phyloP scores from a whole-genome alignment of 306 rosid species.

The Gastrolobium villosum region DNA sequence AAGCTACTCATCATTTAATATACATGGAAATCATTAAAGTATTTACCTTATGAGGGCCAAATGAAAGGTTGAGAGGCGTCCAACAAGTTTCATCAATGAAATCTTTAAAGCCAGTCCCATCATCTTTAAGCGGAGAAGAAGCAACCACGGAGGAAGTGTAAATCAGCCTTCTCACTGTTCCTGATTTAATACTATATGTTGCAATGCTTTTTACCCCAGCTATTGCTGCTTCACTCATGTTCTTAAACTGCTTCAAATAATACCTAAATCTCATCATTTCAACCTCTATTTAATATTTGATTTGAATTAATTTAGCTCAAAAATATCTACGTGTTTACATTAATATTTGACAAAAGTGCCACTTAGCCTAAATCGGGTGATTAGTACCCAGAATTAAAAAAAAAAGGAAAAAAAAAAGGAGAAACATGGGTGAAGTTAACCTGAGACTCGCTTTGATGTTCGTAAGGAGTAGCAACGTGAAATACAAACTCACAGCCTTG shows the following conservation, averaged over 20 bases:
- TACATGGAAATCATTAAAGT: too few relatives aligned
- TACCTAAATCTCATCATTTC: not conserved
- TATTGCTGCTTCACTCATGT: slow-evolving; percentile 54
- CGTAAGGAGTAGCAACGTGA: slow-evolving; percentile 58
- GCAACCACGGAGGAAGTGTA: slow-evolving; percentile 60
- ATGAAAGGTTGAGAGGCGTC: slow-evolving; percentile 53
- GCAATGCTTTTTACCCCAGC: slow-evolving; percentile 50
- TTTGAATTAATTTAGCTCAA: not conserved
- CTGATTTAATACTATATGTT: slow-evolving; percentile 42
- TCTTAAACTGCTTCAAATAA: slow-evolving; percentile 48
- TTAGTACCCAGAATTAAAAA: too few relatives aligned
- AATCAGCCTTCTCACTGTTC: slow-evolving; percentile 61
- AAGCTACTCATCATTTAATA: too few relatives aligned
- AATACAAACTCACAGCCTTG: slow-evolving; percentile 64
- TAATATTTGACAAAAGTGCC: too few relatives aligned
- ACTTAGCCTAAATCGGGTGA: too few relatives aligned
- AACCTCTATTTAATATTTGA: not conserved
- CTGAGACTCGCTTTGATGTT: slow-evolving; percentile 49
- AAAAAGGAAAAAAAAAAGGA: too few relatives aligned
- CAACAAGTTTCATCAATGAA: slow-evolving; percentile 64
- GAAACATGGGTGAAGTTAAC: slow-evolving; percentile 26
- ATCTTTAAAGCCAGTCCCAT: slow-evolving; percentile 49
- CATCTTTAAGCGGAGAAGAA: slow-evolving; percentile 57
- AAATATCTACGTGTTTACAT: too few relatives aligned
- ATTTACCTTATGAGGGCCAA: slow-evolving; percentile 21